Evolutionary conservation across 805 yeast genomes (phyloP).

Genomic region (Zygotorulaspora sp.): DNA sequence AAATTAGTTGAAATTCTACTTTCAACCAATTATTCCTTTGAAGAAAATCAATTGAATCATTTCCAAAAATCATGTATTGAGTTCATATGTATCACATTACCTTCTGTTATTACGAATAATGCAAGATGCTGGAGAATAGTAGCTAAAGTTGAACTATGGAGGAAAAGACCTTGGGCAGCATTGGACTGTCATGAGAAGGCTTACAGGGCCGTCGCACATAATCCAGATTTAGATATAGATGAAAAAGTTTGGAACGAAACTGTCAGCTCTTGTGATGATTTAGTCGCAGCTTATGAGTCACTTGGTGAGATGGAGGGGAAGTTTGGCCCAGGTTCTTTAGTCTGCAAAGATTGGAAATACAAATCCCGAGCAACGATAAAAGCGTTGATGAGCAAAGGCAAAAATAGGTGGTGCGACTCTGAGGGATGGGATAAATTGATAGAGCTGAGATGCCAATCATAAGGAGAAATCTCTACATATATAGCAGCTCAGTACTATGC

Average conservation of each 20-base stretch:
- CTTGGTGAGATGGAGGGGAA: constrained; percentile 82
- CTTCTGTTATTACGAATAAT: constrained; percentile 58
- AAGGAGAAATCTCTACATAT: constrained; percentile 1
- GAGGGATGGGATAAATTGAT: constrained; percentile 68
- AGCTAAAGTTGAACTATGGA: constrained; percentile 85
- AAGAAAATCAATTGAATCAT: constrained; percentile 42
- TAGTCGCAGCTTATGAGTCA: constrained; percentile 80
- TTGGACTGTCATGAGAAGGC: constrained; percentile 84
- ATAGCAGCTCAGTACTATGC: not conserved
- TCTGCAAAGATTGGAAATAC: constrained; percentile 89
- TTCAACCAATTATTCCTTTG: constrained; percentile 44
- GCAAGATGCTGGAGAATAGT: constrained; percentile 73
- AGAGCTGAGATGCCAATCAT: constrained; percentile 34
- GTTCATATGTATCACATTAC: constrained; percentile 64
- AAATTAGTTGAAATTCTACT: constrained; percentile 63
- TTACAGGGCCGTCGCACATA: constrained; percentile 61
- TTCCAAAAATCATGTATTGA: constrained; percentile 69
- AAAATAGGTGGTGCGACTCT: constrained; percentile 70
- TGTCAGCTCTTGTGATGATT: constrained; percentile 69
- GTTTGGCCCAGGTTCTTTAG: constrained; percentile 74
- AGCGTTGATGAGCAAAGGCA: constrained; percentile 74
- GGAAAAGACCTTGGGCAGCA: constrained; percentile 81
- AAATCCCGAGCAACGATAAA: constrained; percentile 71
- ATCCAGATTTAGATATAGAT: constrained; percentile 58
- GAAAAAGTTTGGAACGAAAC: constrained; percentile 72